A percentile compares a stretch with the other conserved stretches of the same genome.
phyloP scores from a whole-genome alignment of 1,139 yeast species.

The Kurtzmaniella quercitrusa region DNA sequence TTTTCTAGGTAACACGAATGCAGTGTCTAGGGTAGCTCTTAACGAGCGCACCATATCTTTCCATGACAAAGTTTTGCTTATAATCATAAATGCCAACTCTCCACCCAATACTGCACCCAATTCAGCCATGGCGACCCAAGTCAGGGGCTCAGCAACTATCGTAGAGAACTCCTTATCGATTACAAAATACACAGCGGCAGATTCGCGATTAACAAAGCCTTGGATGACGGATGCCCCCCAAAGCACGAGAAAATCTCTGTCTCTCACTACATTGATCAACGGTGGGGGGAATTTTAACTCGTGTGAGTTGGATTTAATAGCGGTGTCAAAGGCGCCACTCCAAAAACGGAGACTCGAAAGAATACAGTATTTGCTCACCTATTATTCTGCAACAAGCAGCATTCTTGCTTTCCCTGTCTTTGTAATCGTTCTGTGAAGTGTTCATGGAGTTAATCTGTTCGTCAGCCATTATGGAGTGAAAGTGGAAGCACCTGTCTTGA shows the following conservation, averaged over 20 bases:
- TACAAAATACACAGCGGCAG: neutral
- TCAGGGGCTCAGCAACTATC: neutral
- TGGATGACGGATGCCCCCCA: neutral
- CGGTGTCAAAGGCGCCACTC: slow-evolving; percentile 6
- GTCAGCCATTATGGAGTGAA: neutral
- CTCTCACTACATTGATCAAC: neutral
- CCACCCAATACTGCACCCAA: neutral
- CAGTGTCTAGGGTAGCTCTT: neutral
- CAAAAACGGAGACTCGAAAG: slow-evolving; percentile 6
- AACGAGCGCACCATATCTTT: neutral
- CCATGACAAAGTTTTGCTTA: neutral
- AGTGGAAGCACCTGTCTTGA: too few relatives aligned
- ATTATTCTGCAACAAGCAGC: neutral
- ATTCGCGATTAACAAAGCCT: neutral
- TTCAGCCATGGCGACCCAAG: neutral
- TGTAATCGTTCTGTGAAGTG: too few relatives aligned
- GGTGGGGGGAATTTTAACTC: neutral
- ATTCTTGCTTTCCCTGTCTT: too few relatives aligned
- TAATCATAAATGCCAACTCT: neutral
- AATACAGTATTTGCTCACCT: slow-evolving; percentile 1
- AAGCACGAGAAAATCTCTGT: neutral
- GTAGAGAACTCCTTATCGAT: neutral
- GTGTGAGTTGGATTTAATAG: neutral
- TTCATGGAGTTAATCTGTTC: too few relatives aligned
- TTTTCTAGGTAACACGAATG: neutral